phyloP scores from a whole-genome alignment of 148 eudicot genomes.

The Vaccinium vitisidaea region DNA sequence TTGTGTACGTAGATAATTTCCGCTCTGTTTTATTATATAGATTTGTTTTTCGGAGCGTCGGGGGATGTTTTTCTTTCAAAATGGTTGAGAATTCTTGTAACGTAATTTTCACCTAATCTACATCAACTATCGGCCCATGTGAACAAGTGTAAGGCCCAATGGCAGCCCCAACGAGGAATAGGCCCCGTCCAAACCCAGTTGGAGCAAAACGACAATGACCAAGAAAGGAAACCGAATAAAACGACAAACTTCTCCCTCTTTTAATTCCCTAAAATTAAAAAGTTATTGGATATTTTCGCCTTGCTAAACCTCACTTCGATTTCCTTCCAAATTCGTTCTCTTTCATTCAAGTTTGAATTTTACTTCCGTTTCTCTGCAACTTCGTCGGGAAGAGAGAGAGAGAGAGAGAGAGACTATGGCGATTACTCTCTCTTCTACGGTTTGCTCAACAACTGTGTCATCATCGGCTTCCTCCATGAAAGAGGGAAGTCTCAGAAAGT shows the following conservation, averaged over 20 bases:
- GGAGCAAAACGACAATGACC: background rate
- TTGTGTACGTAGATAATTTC: too few relatives aligned
- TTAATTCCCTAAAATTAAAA: too few relatives aligned
- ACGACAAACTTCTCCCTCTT: background rate
- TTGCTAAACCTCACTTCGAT: background rate
- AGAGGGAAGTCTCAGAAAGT: slow-evolving; percentile 18
- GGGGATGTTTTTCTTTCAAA: too few relatives aligned
- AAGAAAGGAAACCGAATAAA: background rate
- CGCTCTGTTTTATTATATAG: too few relatives aligned
- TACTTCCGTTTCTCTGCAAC: background rate
- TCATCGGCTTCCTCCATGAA: slow-evolving; percentile 25
- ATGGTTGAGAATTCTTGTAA: too few relatives aligned
- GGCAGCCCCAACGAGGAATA: background rate
- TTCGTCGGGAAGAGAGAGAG: background rate
- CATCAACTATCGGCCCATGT: too few relatives aligned
- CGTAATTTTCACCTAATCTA: too few relatives aligned
- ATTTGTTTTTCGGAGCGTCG: too few relatives aligned
- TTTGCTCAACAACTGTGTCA: slow-evolving; percentile 11
- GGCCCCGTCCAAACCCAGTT: background rate
- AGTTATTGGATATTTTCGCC: background rate
- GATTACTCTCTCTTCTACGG: slow-evolving; percentile 36
- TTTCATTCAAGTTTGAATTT: slow-evolving; percentile 3
- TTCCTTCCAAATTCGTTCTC: background rate
- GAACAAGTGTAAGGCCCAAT: background rate
- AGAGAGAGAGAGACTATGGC: slow-evolving; percentile 30